These are phyloP conservation scores for Pachyrhizus erosus DNA, from an alignment of 306 rosid genomes.

Conservation along the genomic window DNA sequence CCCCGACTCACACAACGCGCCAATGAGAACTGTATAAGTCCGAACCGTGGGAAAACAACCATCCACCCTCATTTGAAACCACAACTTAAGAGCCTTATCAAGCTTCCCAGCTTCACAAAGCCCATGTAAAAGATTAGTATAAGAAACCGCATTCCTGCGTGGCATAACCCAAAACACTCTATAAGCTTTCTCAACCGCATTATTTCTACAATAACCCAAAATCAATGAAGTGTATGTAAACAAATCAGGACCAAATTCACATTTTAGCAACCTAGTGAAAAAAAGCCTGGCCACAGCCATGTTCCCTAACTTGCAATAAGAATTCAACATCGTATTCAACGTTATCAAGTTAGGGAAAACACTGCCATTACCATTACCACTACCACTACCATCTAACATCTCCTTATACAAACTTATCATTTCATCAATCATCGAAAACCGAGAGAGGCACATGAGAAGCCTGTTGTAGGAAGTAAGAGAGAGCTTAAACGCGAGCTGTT, in stretches of 20 bases:
- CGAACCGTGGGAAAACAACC: slow-evolving; percentile 67
- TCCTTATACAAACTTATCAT: slow-evolving; percentile 59
- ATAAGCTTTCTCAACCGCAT: slow-evolving; percentile 56
- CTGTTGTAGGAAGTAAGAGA: slow-evolving; percentile 69
- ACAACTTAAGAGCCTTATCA: slow-evolving; percentile 65
- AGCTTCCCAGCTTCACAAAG: slow-evolving; percentile 60
- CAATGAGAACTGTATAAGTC: slow-evolving; percentile 60
- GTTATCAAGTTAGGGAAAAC: slow-evolving; percentile 63
- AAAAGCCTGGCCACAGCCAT: slow-evolving; percentile 56
- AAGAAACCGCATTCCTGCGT: slow-evolving; percentile 65
- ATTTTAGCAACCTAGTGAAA: slow-evolving; percentile 55
- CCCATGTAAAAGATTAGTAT: slow-evolving; percentile 72
- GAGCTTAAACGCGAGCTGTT: slow-evolving; percentile 50
- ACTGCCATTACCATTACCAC: slow-evolving; percentile 37
- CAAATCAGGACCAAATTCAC: slow-evolving; percentile 64
- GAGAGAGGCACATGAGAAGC: slow-evolving; percentile 62
- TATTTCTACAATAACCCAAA: slow-evolving; percentile 75
- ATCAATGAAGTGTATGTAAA: slow-evolving; percentile 79
- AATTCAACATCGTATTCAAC: slow-evolving; percentile 73
- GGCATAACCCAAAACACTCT: slow-evolving; percentile 62
- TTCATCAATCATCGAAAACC: slow-evolving; percentile 59
- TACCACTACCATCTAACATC: slow-evolving; percentile 54
- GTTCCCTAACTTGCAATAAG: slow-evolving; percentile 73
- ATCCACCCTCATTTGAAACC: slow-evolving; percentile 67
- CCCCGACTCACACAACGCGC: slow-evolving; percentile 58